Evolutionary conservation across 1,284 basidiomycete genomes (phyloP).

Genomic region (Pseudozyma pruni): DNA sequence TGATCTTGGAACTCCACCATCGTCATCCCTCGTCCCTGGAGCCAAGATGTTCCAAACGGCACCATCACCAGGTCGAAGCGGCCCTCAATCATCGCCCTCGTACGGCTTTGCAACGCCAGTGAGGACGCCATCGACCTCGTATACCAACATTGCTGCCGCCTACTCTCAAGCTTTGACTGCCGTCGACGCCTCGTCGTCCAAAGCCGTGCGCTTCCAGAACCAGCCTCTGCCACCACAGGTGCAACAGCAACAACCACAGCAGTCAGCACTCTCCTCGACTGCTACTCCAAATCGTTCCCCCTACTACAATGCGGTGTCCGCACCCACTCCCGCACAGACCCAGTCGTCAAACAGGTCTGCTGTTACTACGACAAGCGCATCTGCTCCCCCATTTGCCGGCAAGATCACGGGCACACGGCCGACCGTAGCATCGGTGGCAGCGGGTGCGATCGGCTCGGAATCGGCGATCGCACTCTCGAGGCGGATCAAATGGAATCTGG

Average conservation of each 20-base stretch:
- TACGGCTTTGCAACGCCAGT: slow-evolving; percentile 35
- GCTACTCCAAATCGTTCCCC: slow-evolving; percentile 19
- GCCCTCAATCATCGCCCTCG: slow-evolving; percentile 2
- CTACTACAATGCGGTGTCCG: slow-evolving; percentile 11
- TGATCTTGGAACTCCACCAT: not conserved
- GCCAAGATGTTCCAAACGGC: slow-evolving; percentile 12
- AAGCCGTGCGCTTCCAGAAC: slow-evolving; percentile 37
- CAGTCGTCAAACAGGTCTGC: slow-evolving; percentile 4
- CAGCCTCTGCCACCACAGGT: slow-evolving; percentile 29
- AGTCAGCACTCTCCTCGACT: not conserved
- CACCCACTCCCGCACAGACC: slow-evolving; percentile 6
- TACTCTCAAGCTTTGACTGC: slow-evolving; percentile 32
- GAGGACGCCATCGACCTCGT: slow-evolving; percentile 22
- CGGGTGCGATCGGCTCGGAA: not conserved
- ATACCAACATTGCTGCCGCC: not conserved
- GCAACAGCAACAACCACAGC: slow-evolving; percentile 11
- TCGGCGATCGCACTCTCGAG: slow-evolving; percentile 14
- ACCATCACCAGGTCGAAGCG: slow-evolving; percentile 4
- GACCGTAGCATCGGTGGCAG: not conserved
- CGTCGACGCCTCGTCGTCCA: slow-evolving; percentile 12
- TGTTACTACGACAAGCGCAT: not conserved
- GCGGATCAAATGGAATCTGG: slow-evolving; percentile 36
- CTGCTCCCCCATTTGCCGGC: not conserved
- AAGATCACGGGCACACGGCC: not conserved
- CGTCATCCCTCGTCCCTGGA: not conserved